A percentile compares a stretch with the other conserved stretches of the same genome.
Conservation (phyloP, 1,284 basidiomycete species). For the Ganoderma lingzhi region DNA sequence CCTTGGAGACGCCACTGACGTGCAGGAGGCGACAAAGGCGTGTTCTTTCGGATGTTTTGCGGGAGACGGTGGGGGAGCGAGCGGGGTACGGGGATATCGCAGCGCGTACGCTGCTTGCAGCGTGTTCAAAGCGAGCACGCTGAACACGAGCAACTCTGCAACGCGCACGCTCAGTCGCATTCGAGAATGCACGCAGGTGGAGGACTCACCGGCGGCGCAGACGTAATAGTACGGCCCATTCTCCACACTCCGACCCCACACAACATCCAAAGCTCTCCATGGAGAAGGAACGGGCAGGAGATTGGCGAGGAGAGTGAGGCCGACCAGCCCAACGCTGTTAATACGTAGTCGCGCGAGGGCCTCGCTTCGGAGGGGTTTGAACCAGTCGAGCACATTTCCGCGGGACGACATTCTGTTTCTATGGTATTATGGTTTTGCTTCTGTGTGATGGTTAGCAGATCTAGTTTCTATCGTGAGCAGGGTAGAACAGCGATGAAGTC, state of each 20-base stretch:
- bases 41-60: conserved; percentile 44
- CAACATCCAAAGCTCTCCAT: conserved; percentile 45
- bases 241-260: conserved; percentile 35
- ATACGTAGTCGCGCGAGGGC: conserved; percentile 61
- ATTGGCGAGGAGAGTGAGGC: conserved; percentile 56
- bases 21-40: conserved; percentile 47
- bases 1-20: conserved; percentile 45
- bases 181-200: too few species aligned
- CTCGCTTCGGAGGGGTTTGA: conserved; percentile 64
- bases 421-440: not conserved
- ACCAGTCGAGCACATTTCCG: conserved; percentile 39
- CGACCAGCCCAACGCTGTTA: conserved; percentile 54
- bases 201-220: conserved; percentile 37
- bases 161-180: not conserved
- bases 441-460: not conserved
- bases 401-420: conserved; percentile 8
- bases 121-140: conserved; percentile 57
- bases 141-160: conserved; percentile 53
- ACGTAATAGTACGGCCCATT: conserved; percentile 32
- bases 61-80: conserved; percentile 48
- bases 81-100: conserved; percentile 57
- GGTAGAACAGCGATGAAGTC: not conserved
- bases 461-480: not conserved
- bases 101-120: conserved; percentile 60
- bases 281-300: conserved; percentile 61